These are phyloP conservation scores for Prosopis cineraria DNA, from an alignment of 306 rosid genomes.

Conservation along the genomic window DNA sequence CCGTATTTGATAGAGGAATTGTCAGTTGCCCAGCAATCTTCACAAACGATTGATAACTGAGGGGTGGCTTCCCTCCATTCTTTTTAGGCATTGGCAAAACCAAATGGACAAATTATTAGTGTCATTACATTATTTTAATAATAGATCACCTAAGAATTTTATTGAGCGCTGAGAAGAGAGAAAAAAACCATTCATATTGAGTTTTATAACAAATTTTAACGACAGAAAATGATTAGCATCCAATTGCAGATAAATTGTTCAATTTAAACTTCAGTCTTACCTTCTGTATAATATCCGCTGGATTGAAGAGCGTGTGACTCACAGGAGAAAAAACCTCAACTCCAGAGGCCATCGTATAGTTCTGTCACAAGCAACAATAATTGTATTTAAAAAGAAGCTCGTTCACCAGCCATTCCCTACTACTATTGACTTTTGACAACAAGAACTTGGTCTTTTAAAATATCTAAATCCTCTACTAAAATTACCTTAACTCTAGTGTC, in stretches of 20 bases:
- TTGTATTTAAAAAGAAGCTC: background rate
- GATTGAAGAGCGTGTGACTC: conserved; percentile 87
- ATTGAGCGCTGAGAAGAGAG: background rate
- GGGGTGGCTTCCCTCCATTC: conserved; percentile 95
- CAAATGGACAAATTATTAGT: conserved; percentile 31
- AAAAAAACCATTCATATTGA: background rate
- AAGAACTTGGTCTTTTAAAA: background rate
- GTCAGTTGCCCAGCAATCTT: conserved; percentile 81
- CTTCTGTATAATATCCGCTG: conserved; percentile 71
- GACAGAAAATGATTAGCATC: background rate
- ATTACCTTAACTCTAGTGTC: conserved; percentile 71
- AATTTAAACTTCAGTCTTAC: conserved; percentile 37
- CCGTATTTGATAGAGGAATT: conserved; percentile 45
- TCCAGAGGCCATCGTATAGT: conserved; percentile 61
- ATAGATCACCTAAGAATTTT: background rate
- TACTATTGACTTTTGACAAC: background rate
- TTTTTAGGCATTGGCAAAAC: conserved; percentile 40
- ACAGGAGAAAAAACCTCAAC: conserved; percentile 86
- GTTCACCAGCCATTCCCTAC: background rate
- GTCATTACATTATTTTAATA: conserved; percentile 1
- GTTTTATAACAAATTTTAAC: background rate
- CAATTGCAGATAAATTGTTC: conserved; percentile 21
- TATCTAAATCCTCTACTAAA: background rate
- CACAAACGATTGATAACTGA: conserved; percentile 82
- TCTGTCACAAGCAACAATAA: conserved; percentile 33